Evolutionary conservation across 768 basidiomycete species (phyloP), one percentile per base, ranked within the genome.

Genomic region (Panaeolus cyanescens): DNA sequence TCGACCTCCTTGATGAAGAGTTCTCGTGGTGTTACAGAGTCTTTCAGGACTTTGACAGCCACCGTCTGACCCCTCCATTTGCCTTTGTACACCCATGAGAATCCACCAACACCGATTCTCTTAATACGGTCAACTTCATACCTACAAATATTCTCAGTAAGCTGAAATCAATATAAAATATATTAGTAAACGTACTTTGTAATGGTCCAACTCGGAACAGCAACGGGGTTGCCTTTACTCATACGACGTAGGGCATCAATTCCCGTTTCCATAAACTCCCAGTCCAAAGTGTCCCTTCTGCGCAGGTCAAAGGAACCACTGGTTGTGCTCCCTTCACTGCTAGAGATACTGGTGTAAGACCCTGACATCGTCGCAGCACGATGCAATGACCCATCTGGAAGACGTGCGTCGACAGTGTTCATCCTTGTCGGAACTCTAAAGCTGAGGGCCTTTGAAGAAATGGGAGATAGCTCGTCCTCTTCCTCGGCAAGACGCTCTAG

Each of bases 51-150:
- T 73, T 93, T 92, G 74, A 91, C 78, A 6, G 89, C 86, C 5
- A 91, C 90, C 0, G 76, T 75, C 31, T 80, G 77, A 3, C 79
- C 81, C 36, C 84, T 80, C 91, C 92, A 94, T 4, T 73, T 80
- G 0, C 90, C 92, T 36, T 81, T 77, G 70, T 87, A 92, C 5
- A 93, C 90, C 57, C 87, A 83, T 7, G 89, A 89, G 74, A 91
- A 91, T 72, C 82, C 86, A 0, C 91, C 90, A 32, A 83, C 69
- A 1, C 91, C 88, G 60, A 93, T 85, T 66, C 85, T 83, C 56
- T 79, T 75, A 32, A 86, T 85, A 5, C 83, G 80, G 55, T 86
- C 85, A 30, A 93, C 83, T 71, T 94, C 92, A 64, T 88, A 90
- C 50, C 84, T 84, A 39, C 55, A 68, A 30, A 65, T 64, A 59